Evolutionary conservation across 306 rosid genomes (phyloP), one percentile per base, ranked within the genome.

Genomic region (cucumber (Cucumis sativus)): DNA sequence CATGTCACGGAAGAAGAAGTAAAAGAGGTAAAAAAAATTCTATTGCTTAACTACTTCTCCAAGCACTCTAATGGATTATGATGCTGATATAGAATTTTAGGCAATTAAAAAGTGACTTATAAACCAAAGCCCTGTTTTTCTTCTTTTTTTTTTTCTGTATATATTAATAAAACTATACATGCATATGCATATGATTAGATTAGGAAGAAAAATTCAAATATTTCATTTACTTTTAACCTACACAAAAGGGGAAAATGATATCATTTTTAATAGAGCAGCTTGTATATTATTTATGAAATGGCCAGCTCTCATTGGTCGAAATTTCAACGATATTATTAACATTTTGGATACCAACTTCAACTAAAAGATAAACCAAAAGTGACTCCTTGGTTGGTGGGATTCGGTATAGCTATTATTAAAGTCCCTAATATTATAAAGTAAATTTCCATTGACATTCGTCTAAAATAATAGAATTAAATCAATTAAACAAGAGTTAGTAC

Each of bases 1-100:
- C 88, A 92, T 85, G 88, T 96, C 78, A 66, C 90, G 1, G 99
- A 89, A 84, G 94, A 79, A 81, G 98, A 96, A 89, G 99, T 96
- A 39, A 96, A 92, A 82, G 98, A 96, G 99, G 99, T 92, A 77
- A 77, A 21, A 51, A 17, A 25, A 51, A 10, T 73, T 54, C 2
- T 73, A 30, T 54, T 33, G 11, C 76, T 17, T 18, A 51, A 72
- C 76, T 8, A 51, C 76, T 72, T 49, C 75, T 72, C 75, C 51
- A 10, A 52, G 37, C 3, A 52, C 57, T 52, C 61, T 72, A 13
- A 37, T 45, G 28, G 28, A 20, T 47, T 71, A 13, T 21, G 40
- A 45, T 13, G 20, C 21, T 13, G 54, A 49, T 43, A 49, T 43
- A 11, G 51, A 23, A 72, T 51, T 47, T 49, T 16, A 15, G 40